phyloP scores from a whole-genome alignment of 106 monocot genomes.

The Vanilla planifolia region DNA sequence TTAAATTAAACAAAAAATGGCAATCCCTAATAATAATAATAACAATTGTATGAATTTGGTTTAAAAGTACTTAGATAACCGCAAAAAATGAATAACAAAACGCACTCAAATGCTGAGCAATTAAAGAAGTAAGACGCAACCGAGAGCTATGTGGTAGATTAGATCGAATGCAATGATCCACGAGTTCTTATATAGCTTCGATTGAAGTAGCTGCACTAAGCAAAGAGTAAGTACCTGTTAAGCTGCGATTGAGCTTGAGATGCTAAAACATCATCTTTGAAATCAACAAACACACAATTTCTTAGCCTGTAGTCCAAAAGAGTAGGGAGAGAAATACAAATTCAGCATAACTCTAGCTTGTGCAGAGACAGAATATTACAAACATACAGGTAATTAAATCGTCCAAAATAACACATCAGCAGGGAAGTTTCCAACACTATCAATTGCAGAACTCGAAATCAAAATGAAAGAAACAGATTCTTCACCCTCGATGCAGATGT shows the following conservation, averaged over 20 bases:
- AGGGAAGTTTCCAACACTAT: background rate
- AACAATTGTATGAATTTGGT: too few species aligned
- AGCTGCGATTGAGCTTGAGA: slow-evolving; percentile 69
- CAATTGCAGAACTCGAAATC: too few species aligned
- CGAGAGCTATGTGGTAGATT: too few species aligned
- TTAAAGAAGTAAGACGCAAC: too few species aligned
- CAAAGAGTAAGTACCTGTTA: slow-evolving; percentile 42
- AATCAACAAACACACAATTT: slow-evolving; percentile 95
- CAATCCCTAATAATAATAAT: background rate
- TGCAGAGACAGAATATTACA: too few species aligned
- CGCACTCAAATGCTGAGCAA: too few species aligned
- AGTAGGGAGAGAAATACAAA: background rate
- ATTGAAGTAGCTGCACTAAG: background rate
- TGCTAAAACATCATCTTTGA: slow-evolving; percentile 69
- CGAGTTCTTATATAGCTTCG: background rate
- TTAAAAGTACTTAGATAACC: too few species aligned
- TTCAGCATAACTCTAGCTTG: too few species aligned
- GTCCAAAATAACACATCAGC: background rate
- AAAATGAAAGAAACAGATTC: too few species aligned
- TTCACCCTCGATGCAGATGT: too few species aligned
- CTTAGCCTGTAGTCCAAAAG: slow-evolving; percentile 41
- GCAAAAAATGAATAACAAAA: too few species aligned
- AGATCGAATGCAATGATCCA: too few species aligned
- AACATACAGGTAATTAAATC: background rate
- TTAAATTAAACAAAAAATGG: background rate